Evolutionary conservation across 139 green algal genomes (phyloP).

Genomic region (Closterium sp.): DNA sequence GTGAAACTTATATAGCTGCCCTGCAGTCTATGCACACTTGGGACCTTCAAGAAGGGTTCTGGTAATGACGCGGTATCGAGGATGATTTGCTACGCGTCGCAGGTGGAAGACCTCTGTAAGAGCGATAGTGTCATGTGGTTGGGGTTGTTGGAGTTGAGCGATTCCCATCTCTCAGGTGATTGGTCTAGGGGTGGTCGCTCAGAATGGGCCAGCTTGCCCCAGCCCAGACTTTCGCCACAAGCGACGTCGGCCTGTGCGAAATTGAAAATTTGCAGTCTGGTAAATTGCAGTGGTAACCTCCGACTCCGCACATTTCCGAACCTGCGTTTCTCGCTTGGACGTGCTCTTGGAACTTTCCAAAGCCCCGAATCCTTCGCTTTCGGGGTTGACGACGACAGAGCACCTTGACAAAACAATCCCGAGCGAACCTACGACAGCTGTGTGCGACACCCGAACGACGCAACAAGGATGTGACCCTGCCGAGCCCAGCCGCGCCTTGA

Average conservation of each 20-base stretch:
- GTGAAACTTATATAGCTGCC: neutral
- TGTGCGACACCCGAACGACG: neutral
- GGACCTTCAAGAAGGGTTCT: neutral
- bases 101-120: neutral
- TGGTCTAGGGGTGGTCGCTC: neutral
- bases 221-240: neutral
- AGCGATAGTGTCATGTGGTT: neutral
- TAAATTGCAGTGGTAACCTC: neutral
- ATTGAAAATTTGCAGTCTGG: neutral
- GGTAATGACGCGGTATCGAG: neutral
- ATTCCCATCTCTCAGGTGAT: neutral
- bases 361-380: neutral
- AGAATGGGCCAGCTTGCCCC: neutral
- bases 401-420: neutral
- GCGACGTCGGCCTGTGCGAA: neutral
- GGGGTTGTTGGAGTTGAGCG: neutral
- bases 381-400: neutral
- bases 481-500: neutral
- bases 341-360: neutral
- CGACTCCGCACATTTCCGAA: neutral
- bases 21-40: neutral
- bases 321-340: neutral
- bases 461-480: neutral
- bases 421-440: too few species aligned
- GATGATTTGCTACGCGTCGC: neutral